phyloP scores from a whole-genome alignment of 441 rosid genomes.

The Heliophila coronopifolia region DNA sequence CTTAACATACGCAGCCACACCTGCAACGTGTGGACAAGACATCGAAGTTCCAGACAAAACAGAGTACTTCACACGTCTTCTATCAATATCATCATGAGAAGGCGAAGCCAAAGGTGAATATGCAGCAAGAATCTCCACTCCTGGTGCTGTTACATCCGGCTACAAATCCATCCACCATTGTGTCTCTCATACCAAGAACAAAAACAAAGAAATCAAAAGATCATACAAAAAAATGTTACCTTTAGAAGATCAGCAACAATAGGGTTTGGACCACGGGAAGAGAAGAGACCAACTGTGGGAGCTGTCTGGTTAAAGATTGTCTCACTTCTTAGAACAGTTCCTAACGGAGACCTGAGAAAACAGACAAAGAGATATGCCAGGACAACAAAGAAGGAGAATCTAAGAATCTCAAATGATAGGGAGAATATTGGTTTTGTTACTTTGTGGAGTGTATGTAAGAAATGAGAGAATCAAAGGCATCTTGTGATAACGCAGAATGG shows the following conservation, averaged over 20 bases:
- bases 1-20: conserved; percentile 49
- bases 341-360: conserved; percentile 28
- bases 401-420: background rate
- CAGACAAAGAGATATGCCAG: background rate
- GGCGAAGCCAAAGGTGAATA: conserved; percentile 26
- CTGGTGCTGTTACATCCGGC: conserved; percentile 48
- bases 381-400: background rate
- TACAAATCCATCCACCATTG: conserved; percentile 18
- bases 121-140: conserved; percentile 44
- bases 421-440: conserved; percentile 12
- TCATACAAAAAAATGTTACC: conserved; percentile 12
- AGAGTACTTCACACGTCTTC: conserved; percentile 61
- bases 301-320: background rate
- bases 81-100: conserved; percentile 31
- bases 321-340: conserved; percentile 25
- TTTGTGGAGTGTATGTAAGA: conserved; percentile 15
- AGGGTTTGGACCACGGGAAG: conserved; percentile 27
- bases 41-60: conserved; percentile 76
- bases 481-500: background rate
- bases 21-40: conserved; percentile 72
- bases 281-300: conserved; percentile 15
- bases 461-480: conserved; percentile 16
- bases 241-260: conserved; percentile 18
- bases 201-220: background rate
- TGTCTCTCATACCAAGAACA: background rate